phyloP scores from a whole-genome alignment of 2,329 filamentous ascomycete genomes.

The Aspergillaceae sp. region DNA sequence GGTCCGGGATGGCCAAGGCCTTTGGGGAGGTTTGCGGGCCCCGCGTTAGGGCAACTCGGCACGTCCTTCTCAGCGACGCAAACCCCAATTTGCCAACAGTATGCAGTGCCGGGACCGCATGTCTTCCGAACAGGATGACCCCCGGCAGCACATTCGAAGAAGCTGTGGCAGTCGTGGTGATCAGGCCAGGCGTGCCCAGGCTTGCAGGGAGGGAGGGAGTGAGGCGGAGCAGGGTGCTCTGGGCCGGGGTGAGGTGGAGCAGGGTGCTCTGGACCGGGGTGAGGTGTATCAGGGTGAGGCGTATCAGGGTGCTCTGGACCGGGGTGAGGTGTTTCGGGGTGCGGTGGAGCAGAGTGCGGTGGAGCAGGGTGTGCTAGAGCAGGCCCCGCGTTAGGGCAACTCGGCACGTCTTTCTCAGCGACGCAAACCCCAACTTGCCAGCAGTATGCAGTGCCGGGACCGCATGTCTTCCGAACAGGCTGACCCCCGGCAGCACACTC shows the following conservation, averaged over 20 bases:
- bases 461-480: constrained; percentile 6
- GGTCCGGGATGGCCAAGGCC: neutral
- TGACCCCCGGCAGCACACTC: constrained; percentile 5
- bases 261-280: neutral
- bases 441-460: constrained; percentile 6
- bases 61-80: constrained; percentile 5
- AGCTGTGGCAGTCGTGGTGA: constrained; percentile 5
- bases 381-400: constrained; percentile 1
- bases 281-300: neutral
- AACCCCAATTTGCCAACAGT: constrained; percentile 2
- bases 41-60: constrained; percentile 2
- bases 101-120: constrained; percentile 7
- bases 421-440: constrained; percentile 4
- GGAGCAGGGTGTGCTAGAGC: too few relatives aligned
- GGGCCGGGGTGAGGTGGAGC: neutral
- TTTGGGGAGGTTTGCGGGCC: neutral
- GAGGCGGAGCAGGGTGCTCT: neutral
- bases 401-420: constrained; percentile 2
- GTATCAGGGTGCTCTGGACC: neutral
- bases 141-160: constrained; percentile 6
- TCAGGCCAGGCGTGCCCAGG: constrained; percentile 4
- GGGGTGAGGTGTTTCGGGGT: neutral
- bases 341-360: neutral
- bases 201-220: neutral
- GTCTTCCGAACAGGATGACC: constrained; percentile 5